Base-by-base conservation (phyloP, 805 yeast genomes). In the Kuraishia molischiana region DNA sequence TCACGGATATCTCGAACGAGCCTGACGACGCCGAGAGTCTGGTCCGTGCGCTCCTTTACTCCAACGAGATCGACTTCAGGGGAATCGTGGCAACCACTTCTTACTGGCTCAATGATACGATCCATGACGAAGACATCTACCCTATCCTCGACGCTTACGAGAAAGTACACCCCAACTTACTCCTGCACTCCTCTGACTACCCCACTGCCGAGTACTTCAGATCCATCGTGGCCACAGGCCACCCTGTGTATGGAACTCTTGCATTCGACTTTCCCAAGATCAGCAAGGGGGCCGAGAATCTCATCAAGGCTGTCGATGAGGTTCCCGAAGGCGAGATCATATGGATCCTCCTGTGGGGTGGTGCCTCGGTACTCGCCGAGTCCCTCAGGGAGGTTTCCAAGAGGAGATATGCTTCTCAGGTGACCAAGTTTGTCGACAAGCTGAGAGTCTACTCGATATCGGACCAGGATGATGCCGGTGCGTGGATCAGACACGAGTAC, bases 81-180 rank as follows among this genome's bases (percentile, higher is more conserved):
- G 59, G 58, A 13, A 41, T 52, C 13, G 57, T 52, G 10, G 57
- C 57, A 9, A 51, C 58, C 1, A 54, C 59, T 4, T 54, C 59
- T 1, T 46, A 29, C 31, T 54, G 58, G 59, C 35, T 54, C 29
- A 54, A 53, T 35, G 31, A 45, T 32, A 53, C 55, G 0, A 38
- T 42, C 13, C 53, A 52, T 31, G 53, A 47, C 21, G 54, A 53
- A 37, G 57, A 49, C 29, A 48, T 53, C 8, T 46, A 45, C 34
- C 51, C 56, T 36, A 52, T 54, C 24, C 18, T 52, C 13, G 54
- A 51, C 21, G 56, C 54, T 2, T 54, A 52, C 33, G 56, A 41
- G 15, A 21, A 48, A 34, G 55, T 53, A 19, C 47, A 43, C 31
- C 35, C 43, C n/a, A 52, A 45, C 19, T 34, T 51, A n/a, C 19